phyloP scores from a whole-genome alignment of 2,329 filamentous ascomycete genomes.

The Aspergillus latus region DNA sequence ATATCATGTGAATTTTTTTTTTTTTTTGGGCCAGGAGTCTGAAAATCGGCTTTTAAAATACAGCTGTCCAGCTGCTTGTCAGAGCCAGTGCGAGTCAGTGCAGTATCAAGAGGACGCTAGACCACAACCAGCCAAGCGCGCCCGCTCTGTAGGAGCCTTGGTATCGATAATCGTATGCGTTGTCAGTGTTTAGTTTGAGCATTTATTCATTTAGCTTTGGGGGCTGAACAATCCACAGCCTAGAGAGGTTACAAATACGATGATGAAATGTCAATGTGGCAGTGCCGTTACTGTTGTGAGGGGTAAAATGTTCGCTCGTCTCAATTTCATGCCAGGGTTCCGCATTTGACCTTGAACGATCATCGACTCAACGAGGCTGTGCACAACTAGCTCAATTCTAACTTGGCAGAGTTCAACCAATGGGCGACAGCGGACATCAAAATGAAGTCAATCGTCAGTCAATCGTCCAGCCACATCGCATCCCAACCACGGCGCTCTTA shows the following conservation, averaged over 20 bases:
- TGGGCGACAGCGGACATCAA: background rate
- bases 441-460: background rate
- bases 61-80: too few relatives aligned
- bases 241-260: background rate
- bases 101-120: background rate
- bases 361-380: slow-evolving; percentile 4
- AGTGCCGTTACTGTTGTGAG: background rate
- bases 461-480: slow-evolving; percentile 7
- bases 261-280: background rate
- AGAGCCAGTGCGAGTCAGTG: background rate
- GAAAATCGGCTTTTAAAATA: too few relatives aligned
- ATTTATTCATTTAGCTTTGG: background rate
- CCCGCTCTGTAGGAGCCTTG: background rate
- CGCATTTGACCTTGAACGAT: background rate
- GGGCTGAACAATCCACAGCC: background rate
- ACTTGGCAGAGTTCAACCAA: background rate
- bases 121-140: background rate
- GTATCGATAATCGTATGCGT: background rate
- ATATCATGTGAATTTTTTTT: too few relatives aligned
- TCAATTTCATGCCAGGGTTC: background rate
- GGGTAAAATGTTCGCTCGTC: background rate
- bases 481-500: background rate
- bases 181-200: background rate
- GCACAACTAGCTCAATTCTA: background rate
- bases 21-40: too few relatives aligned